phyloP scores from a whole-genome alignment of 2,329 filamentous ascomycete species.

The Fusarium tanahbumbuense region DNA sequence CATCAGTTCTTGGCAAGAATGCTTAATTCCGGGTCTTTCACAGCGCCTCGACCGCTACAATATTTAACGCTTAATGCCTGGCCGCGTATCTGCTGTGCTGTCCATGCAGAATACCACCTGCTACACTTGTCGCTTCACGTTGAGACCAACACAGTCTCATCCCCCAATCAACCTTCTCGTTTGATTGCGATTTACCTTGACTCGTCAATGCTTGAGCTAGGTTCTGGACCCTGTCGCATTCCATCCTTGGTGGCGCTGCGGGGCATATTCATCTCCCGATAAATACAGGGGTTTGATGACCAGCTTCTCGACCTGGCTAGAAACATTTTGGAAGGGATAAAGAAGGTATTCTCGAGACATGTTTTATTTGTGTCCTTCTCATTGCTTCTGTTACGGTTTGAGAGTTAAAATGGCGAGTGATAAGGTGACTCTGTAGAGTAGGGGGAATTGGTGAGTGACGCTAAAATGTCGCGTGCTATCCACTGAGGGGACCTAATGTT shows the following conservation, averaged over 20 bases:
- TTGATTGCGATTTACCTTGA: slow-evolving; percentile 30
- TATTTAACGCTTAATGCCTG: neutral
- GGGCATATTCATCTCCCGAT: slow-evolving; percentile 19
- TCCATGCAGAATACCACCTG: slow-evolving; percentile 1
- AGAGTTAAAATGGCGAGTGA: too few species aligned
- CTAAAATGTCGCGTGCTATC: slow-evolving; percentile 30
- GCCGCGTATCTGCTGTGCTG: neutral
- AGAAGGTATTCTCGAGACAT: neutral
- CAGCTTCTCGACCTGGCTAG: slow-evolving; percentile 5
- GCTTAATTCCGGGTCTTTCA: slow-evolving; percentile 6
- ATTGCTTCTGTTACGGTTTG: neutral
- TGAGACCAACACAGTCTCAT: slow-evolving; percentile 2
- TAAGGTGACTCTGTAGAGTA: neutral
- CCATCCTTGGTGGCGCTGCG: slow-evolving; percentile 17
- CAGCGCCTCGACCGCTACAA: neutral
- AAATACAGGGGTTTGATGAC: neutral
- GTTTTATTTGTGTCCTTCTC: neutral
- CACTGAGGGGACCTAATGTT: slow-evolving; percentile 39
- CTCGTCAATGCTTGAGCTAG: slow-evolving; percentile 20
- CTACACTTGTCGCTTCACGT: slow-evolving; percentile 16
- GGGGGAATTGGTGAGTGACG: neutral
- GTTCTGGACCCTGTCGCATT: slow-evolving; percentile 3
- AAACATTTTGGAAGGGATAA: slow-evolving; percentile 6
- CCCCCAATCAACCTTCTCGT: neutral
- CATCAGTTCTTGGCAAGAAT: slow-evolving; percentile 15